Conservation (phyloP, 2,329 filamentous ascomycete genomes). For the Ascochyta pisi region DNA sequence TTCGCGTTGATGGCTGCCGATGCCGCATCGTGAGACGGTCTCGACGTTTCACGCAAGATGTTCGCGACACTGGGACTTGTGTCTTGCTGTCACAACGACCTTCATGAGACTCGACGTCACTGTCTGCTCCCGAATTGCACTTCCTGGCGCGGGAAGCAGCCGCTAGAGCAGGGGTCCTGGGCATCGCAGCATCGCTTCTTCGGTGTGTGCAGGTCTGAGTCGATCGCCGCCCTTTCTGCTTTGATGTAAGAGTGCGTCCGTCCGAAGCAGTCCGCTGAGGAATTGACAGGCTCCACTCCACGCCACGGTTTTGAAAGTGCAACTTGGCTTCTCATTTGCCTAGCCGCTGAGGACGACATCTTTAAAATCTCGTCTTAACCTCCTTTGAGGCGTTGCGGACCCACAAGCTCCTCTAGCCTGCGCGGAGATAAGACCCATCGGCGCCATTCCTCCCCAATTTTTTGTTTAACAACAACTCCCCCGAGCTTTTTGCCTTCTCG, state of each 20-base stretch:
- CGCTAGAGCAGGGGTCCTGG: constrained; percentile 5
- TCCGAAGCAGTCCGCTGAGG: constrained; percentile 23
- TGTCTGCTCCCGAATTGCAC: background rate
- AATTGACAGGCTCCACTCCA: constrained; percentile 12
- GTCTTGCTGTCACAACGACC: background rate
- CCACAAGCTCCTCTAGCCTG: constrained; percentile 6
- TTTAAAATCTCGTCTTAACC: constrained; percentile 18
- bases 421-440: constrained; percentile 16
- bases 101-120: constrained; percentile 4
- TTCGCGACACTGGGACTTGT: background rate
- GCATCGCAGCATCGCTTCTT: constrained; percentile 5
- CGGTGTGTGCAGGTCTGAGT: constrained; percentile 3
- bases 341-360: constrained; percentile 17
- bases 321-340: constrained; percentile 3
- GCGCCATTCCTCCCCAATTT: constrained; percentile 5
- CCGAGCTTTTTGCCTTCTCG: background rate
- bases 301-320: constrained; percentile 2
- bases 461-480: constrained; percentile 3
- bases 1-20: background rate
- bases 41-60: background rate
- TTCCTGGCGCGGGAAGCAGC: constrained; percentile 1
- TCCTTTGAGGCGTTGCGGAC: constrained; percentile 12
- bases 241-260: constrained; percentile 10
- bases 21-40: constrained; percentile 3
- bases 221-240: constrained; percentile 10